phyloP scores from a whole-genome alignment of 1,284 basidiomycete genomes.

The Schizophyllum commune region DNA sequence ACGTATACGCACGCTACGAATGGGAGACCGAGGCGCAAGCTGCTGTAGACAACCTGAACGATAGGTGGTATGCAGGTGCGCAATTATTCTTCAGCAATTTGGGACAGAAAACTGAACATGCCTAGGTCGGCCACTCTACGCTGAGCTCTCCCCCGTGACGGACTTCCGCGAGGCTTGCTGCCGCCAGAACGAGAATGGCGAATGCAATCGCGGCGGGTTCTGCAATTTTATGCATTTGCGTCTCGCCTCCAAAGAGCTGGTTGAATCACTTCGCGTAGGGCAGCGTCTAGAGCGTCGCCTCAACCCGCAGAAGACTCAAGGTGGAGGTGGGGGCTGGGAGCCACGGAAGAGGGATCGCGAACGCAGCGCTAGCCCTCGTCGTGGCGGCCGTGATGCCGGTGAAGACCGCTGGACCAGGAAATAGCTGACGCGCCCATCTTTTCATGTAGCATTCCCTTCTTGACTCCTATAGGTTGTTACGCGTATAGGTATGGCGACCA shows the following conservation, averaged over 20 bases:
- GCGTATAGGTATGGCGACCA: too few relatives aligned
- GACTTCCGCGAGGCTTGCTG: conserved; percentile 99
- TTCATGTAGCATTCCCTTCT: conserved; percentile 2
- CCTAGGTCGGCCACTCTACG: conserved; percentile 88
- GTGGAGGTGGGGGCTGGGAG: conserved; percentile 75
- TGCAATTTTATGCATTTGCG: conserved; percentile 99
- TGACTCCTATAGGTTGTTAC: neutral
- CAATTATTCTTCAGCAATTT: conserved; percentile 8
- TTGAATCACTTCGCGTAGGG: conserved; percentile 71
- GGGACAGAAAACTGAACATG: conserved; percentile 1
- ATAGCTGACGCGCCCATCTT: conserved; percentile 18
- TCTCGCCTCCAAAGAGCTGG: conserved; percentile 76
- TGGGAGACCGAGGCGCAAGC: conserved; percentile 97
- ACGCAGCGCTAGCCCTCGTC: conserved; percentile 67
- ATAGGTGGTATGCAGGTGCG: conserved; percentile 96
- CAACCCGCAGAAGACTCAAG: conserved; percentile 53
- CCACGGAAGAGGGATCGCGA: conserved; percentile 58
- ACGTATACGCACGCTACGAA: conserved; percentile 97
- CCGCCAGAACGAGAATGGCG: conserved; percentile 95
- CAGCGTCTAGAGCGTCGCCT: conserved; percentile 78
- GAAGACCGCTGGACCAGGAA: conserved; percentile 75
- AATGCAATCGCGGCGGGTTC: conserved; percentile 93
- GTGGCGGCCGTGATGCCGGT: conserved; percentile 48
- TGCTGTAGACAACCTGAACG: conserved; percentile 90
- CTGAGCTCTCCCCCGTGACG: conserved; percentile 97